These are phyloP conservation scores for Paraurostyla sp. DNA, from an alignment of 73 alveolate genomes.

Conservation along the genomic window DNA sequence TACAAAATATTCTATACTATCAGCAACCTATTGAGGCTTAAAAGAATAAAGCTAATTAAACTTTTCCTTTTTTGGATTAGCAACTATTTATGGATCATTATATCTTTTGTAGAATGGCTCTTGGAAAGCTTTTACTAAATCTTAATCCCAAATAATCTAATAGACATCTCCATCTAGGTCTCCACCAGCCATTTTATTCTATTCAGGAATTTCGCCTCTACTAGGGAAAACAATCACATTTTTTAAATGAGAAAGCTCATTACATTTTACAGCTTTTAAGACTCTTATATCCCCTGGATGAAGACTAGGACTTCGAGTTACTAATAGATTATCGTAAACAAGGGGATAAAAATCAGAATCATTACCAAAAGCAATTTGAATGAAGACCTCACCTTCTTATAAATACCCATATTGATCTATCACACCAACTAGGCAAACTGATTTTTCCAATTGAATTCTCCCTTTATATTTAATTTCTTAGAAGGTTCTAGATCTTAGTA, in stretches of 20 bases:
- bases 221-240: not conserved
- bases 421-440: not conserved
- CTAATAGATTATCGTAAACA: not conserved
- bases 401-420: not conserved
- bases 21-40: too few species aligned
- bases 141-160: slow-evolving; percentile 17
- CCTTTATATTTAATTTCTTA: not conserved
- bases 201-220: not conserved
- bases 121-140: not conserved
- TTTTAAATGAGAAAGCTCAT: not conserved
- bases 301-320: not conserved
- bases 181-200: not conserved
- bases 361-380: not conserved
- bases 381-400: slow-evolving; percentile 6
- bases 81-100: not conserved
- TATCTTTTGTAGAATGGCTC: not conserved
- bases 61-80: not conserved
- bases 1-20: too few species aligned
- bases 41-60: too few species aligned
- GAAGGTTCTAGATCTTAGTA: not conserved
- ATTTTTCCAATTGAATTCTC: not conserved
- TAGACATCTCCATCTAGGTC: slow-evolving; percentile 26
- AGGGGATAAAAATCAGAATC: not conserved
- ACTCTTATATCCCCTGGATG: not conserved
- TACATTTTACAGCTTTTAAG: slow-evolving; percentile 29